Base-by-base conservation (phyloP, 805 yeast genomes). In the Kuraishia molischiana region DNA sequence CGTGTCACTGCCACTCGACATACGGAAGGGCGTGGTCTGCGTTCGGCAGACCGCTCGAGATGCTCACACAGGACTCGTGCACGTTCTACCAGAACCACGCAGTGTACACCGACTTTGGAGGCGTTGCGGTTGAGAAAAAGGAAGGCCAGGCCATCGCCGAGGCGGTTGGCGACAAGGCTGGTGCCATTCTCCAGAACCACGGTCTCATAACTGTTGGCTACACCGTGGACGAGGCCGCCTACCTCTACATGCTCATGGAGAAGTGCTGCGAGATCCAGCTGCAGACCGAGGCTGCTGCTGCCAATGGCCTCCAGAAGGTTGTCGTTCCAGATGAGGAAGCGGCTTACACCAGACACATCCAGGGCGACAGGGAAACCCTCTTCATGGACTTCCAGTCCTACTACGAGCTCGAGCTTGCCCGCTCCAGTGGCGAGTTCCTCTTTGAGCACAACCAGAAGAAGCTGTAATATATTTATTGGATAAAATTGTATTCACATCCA, bases 31-130 rank as follows among this genome's bases (percentile, higher is more conserved):
- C 85, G 1, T 79, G 70, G 54, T 72, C 82, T 2, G 60, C 78
- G 1, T 77, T 79, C 50, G 85, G 81, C 28, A 66, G 64, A 46
- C 77, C 77, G 11, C 62, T 84, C 44, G 89, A 82, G 42, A 84
- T 84, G 92, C 50, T 84, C 43, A 82, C 77, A 59, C 94, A 84
- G 61, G 94, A 85, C 48, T 80, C 65, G 3, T 81, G 89, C 54
- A 61, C 66, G 9, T 74, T 85, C 47, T 78, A 79, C 64, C 72
- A 77, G 26, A 61, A 63, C 35, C 92, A 82, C 44, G 57, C 77
- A 1, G 87, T 84, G 3, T 81, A 80, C 56, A 41, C 50, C 15
- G 72, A 74, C 51, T 83, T 82, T 55, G 92, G 92, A 22, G 94
- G 94, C 29, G 84, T 84, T 39, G 94, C 86, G 0, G 47, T 81